These are phyloP conservation scores for Pseudophaeomoniella oleicola DNA, from an alignment of 2,329 filamentous ascomycete species.

Conservation along the genomic window DNA sequence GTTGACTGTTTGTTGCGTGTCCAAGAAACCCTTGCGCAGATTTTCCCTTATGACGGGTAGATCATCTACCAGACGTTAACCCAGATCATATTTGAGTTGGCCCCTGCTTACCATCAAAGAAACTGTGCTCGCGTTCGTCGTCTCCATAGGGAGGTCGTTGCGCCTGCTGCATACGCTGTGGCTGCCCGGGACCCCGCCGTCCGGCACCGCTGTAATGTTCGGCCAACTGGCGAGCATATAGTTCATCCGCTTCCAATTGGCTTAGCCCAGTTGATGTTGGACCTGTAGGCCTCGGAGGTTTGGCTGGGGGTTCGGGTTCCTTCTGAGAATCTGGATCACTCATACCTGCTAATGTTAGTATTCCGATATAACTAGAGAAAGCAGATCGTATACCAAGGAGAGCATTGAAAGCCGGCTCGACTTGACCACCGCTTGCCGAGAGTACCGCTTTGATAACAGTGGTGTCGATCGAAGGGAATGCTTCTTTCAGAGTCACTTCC, in stretches of 20 bases:
- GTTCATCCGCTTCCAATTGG: constrained; percentile 81
- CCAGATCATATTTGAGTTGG: neutral
- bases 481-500: constrained; percentile 77
- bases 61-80: constrained; percentile 46
- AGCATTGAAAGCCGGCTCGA: constrained; percentile 92
- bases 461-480: constrained; percentile 72
- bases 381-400: constrained; percentile 50
- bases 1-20: constrained; percentile 88
- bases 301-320: constrained; percentile 51
- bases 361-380: neutral
- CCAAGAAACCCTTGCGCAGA: constrained; percentile 81
- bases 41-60: constrained; percentile 87
- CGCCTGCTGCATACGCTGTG: constrained; percentile 16
- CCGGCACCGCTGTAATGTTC: constrained; percentile 59
- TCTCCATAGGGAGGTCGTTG: constrained; percentile 18
- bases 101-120: constrained; percentile 54
- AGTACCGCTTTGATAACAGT: constrained; percentile 78
- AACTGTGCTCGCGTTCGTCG: constrained; percentile 67
- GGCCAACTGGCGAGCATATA: constrained; percentile 81
- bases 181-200: constrained; percentile 13
- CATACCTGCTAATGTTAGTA: constrained; percentile 41
- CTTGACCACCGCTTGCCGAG: constrained; percentile 67
- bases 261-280: constrained; percentile 45
- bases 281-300: constrained; percentile 61
- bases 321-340: constrained; percentile 61